phyloP scores from a whole-genome alignment of 306 rosid genomes.

The Castanea sativa region DNA sequence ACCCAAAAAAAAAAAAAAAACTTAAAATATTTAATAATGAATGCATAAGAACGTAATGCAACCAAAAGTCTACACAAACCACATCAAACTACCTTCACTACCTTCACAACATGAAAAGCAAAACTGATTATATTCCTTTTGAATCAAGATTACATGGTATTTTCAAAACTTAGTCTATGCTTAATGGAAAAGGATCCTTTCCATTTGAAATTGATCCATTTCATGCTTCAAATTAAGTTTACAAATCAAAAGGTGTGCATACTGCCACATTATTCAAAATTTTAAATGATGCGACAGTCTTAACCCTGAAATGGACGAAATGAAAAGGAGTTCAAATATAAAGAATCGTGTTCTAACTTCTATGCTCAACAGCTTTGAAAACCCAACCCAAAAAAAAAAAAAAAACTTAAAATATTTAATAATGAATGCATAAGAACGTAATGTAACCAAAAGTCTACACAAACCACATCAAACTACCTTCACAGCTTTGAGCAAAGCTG shows the following conservation, averaged over 20 bases:
- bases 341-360: too few relatives aligned
- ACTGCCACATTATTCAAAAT: too few relatives aligned
- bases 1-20: not conserved
- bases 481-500: slow-evolving; percentile 78
- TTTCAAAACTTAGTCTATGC: not conserved
- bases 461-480: slow-evolving; percentile 52
- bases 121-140: too few relatives aligned
- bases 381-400: not conserved
- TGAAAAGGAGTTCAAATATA: too few relatives aligned
- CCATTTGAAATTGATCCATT: too few relatives aligned
- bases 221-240: too few relatives aligned
- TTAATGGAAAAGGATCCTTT: not conserved
- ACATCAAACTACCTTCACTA: slow-evolving; percentile 63
- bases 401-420: not conserved
- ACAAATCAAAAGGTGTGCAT: too few relatives aligned
- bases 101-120: too few relatives aligned
- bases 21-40: not conserved
- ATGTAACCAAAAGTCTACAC: not conserved
- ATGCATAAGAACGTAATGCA: not conserved
- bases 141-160: too few relatives aligned
- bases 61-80: not conserved
- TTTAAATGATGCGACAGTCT: too few relatives aligned
- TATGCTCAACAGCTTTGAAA: not conserved
- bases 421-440: not conserved
- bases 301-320: too few relatives aligned